phyloP scores from a whole-genome alignment of 2,329 filamentous ascomycete genomes.

The Alternaria sp. region DNA sequence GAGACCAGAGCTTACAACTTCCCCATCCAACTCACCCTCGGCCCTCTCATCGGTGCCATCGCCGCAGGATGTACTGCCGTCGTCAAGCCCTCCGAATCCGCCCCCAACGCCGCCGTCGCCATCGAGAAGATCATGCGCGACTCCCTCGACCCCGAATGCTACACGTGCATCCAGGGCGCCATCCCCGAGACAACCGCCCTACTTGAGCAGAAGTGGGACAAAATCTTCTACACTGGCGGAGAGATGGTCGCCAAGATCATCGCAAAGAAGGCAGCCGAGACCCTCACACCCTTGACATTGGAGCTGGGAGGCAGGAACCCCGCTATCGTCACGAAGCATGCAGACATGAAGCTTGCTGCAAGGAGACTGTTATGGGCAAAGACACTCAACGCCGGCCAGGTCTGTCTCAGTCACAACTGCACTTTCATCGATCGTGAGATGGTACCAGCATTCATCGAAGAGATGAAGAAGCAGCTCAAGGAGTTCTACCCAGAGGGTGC shows the following conservation, averaged over 20 bases:
- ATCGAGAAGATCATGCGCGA: constrained; percentile 78
- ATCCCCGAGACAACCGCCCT: constrained; percentile 81
- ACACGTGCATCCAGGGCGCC: constrained; percentile 78
- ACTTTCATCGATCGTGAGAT: constrained; percentile 80
- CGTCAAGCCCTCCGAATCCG: constrained; percentile 87
- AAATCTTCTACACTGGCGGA: constrained; percentile 95
- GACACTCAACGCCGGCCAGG: constrained; percentile 82
- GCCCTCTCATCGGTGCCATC: constrained; percentile 86
- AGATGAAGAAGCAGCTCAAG: constrained; percentile 72
- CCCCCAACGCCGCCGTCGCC: constrained; percentile 77
- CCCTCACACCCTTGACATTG: constrained; percentile 78
- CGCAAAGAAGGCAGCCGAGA: constrained; percentile 60
- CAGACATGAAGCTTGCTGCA: constrained; percentile 80
- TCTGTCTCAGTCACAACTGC: constrained; percentile 94
- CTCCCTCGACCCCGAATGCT: constrained; percentile 77
- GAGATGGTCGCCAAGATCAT: constrained; percentile 70
- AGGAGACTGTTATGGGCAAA: constrained; percentile 89
- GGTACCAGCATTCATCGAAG: constrained; percentile 72
- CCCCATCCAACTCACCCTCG: constrained; percentile 79
- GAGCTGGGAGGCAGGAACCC: constrained; percentile 94
- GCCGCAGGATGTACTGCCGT: constrained; percentile 88
- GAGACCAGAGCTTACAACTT: constrained; percentile 82
- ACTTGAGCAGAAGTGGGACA: constrained; percentile 91
- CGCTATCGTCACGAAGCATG: constrained; percentile 85
- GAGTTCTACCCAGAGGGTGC: constrained; percentile 86